Evolutionary conservation across 805 yeast genomes (phyloP).

Genomic region (Candida tibetensis): DNA sequence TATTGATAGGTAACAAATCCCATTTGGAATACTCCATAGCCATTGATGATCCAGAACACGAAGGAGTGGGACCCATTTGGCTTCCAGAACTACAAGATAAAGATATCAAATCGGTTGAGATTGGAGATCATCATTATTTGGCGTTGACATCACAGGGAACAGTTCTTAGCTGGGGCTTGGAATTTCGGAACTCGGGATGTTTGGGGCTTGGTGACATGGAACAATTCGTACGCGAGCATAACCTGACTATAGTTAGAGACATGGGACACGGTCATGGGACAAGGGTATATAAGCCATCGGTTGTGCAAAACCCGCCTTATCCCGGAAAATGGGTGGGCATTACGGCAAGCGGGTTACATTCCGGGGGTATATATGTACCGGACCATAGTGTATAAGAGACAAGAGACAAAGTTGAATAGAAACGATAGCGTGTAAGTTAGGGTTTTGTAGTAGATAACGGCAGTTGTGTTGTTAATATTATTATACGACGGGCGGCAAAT

Average conservation of each 20-base stretch:
- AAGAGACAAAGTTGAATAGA: conserved; percentile 1
- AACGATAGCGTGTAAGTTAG: no score
- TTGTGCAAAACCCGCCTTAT: conserved; percentile 38
- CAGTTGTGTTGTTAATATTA: no score
- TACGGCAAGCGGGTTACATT: conserved; percentile 80
- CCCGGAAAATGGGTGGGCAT: conserved; percentile 53
- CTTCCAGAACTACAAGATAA: conserved; percentile 44
- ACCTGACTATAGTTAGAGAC: conserved; percentile 17
- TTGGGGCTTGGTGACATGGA: conserved; percentile 53
- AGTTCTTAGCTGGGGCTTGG: conserved; percentile 66
- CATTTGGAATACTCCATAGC: conserved; percentile 9
- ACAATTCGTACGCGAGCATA: conserved; percentile 5
- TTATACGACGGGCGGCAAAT: no score
- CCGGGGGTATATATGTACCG: conserved; percentile 52
- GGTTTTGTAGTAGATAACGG: no score
- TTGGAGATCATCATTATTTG: conserved; percentile 70
- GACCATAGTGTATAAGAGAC: neutral
- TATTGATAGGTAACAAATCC: conserved; percentile 37
- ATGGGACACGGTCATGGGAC: conserved; percentile 32
- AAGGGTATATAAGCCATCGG: conserved; percentile 16
- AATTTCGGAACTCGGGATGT: conserved; percentile 61
- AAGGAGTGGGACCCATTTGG: conserved; percentile 24
- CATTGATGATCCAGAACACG: conserved; percentile 10
- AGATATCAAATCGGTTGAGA: conserved; percentile 52
- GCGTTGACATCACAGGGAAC: conserved; percentile 62